phyloP scores from a whole-genome alignment of 768 basidiomycete species.

The Gloeopeniophorella convolvens region DNA sequence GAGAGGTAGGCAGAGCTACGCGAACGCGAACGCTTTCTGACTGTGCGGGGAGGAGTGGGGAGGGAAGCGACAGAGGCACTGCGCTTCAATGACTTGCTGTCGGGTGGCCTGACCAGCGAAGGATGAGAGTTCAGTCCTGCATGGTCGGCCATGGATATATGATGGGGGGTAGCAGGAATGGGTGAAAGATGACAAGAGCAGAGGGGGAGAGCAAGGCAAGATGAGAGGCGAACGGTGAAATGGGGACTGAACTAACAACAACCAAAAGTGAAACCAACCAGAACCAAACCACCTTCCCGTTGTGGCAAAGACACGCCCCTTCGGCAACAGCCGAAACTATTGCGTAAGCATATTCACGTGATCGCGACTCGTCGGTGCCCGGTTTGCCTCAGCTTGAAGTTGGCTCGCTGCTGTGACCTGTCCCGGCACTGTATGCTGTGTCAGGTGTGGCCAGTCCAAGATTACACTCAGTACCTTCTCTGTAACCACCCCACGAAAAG shows the following conservation, averaged over 20 bases:
- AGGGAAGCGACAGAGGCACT: conserved; percentile 22
- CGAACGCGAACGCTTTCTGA: conserved; percentile 21
- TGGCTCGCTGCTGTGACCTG: too few species aligned
- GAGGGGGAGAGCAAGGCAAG: not conserved
- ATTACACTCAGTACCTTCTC: too few species aligned
- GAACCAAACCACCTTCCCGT: too few species aligned
- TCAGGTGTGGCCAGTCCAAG: too few species aligned
- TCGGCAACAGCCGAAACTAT: not conserved
- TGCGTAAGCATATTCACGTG: conserved; percentile 7
- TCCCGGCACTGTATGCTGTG: too few species aligned
- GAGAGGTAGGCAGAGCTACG: conserved; percentile 18
- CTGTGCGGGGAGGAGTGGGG: conserved; percentile 19
- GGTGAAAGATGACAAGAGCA: not conserved
- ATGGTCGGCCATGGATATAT: conserved; percentile 11
- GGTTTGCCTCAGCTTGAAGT: too few species aligned
- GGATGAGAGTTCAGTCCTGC: conserved; percentile 4
- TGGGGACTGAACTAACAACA: conserved; percentile 6
- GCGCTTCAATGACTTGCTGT: conserved; percentile 18
- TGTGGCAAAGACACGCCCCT: too few species aligned
- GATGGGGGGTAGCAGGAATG: not conserved
- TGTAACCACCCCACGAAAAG: too few species aligned
- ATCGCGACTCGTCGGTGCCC: too few species aligned
- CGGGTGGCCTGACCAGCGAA: not conserved
- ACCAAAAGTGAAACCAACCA: not conserved
- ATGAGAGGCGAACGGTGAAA: conserved; percentile 2